phyloP scores from a whole-genome alignment of 441 rosid genomes.

The Bocquillonia castaneifolia region DNA sequence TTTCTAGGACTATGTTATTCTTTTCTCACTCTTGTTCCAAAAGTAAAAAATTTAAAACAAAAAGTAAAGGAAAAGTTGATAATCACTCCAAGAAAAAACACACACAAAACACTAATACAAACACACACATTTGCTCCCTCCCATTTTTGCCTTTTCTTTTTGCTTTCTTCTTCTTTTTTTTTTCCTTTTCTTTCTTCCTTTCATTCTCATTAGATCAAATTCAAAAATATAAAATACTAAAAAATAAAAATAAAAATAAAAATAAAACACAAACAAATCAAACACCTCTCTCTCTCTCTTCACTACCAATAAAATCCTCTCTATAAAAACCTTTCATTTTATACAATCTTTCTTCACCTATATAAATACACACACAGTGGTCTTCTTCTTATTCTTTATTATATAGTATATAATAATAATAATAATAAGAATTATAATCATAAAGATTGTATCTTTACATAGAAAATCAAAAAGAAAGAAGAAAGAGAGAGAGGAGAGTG shows the following conservation, averaged over 20 bases:
- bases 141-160: neutral
- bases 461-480: neutral
- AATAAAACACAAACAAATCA: neutral
- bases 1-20: no score
- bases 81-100: no score
- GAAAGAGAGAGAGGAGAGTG: neutral
- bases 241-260: neutral
- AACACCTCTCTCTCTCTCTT: neutral
- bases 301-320: slow-evolving; percentile 4
- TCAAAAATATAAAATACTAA: no score
- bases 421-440: no score
- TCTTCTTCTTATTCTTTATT: neutral
- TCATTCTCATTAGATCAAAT: slow-evolving; percentile 9
- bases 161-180: neutral
- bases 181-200: neutral
- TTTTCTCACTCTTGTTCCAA: no score
- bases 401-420: neutral
- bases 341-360: neutral
- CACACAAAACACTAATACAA: no score
- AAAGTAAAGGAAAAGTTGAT: no score
- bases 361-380: no score
- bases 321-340: neutral
- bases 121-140: neutral
- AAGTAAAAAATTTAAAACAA: no score
- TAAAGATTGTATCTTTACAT: no score